Percentiles rank a stretch among this genome's conserved stretches.
Evolutionary conservation across 441 rosid genomes (phyloP).

Genomic region (Erodium chrysanthum): DNA sequence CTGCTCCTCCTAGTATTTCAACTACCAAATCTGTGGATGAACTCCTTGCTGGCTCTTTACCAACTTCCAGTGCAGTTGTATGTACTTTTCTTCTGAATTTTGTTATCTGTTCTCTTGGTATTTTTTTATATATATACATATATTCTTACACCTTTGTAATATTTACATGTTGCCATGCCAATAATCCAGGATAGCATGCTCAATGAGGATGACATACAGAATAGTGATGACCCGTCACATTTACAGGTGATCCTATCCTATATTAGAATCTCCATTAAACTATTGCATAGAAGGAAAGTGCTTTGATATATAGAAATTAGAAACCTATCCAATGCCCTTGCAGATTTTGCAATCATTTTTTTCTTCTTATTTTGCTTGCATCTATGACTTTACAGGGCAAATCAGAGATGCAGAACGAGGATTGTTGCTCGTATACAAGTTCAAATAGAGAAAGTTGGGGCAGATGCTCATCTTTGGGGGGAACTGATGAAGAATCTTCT

Average conservation of each 20-base stretch:
- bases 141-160: constrained; percentile 1
- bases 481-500: constrained; percentile 68
- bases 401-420: constrained; percentile 45
- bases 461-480: constrained; percentile 86
- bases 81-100: constrained; percentile 6
- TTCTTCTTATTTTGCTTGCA: background rate
- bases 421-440: constrained; percentile 81
- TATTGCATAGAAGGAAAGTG: constrained; percentile 9
- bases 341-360: background rate
- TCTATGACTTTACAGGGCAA: constrained; percentile 45
- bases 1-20: constrained; percentile 49
- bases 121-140: background rate
- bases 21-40: constrained; percentile 48
- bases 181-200: constrained; percentile 38
- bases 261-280: background rate
- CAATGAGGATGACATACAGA: constrained; percentile 29
- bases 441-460: constrained; percentile 98
- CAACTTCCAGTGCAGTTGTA: constrained; percentile 31
- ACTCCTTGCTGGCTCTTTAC: constrained; percentile 51
- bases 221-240: constrained; percentile 33
- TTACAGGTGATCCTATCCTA: constrained; percentile 37
- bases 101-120: background rate
- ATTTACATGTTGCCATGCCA: constrained; percentile 8
- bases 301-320: background rate
- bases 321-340: no score